Base-by-base conservation (phyloP, 2,329 filamentous ascomycete genomes). In the Fusarium sp. region DNA sequence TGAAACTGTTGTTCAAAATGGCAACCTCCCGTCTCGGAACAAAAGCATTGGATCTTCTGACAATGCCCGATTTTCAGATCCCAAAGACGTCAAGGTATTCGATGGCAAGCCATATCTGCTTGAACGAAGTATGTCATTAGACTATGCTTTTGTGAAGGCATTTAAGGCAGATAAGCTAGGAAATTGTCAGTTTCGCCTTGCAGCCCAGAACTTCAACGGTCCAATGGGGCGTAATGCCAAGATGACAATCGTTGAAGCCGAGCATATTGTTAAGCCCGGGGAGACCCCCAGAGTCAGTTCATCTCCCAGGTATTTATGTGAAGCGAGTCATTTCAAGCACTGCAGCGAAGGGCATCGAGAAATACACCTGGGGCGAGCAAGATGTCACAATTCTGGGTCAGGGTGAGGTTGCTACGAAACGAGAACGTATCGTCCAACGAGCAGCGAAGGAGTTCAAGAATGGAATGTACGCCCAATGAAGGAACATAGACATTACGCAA, bases 381-480 rank as follows among this genome's bases (percentile, higher is more conserved):
- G 83, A 83, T 58, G 85, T 85, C 79, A 84, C 88, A 71, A 89
- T 86, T 5, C 84, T 93, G 50, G 92, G 92, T 39, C 90, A 90
- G 62, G 91, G 93, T 65, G 89, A 91, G 79, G 88, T 90, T 51
- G 89, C 92, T 48, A 89, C 89, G 78, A 94, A 95, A 86, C 90
- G 94, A 68, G 93, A 97, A 84, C 90, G 92, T 65, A 97, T 97
- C 80, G 94, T 97, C 48, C 90, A 90, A 73, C 88, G 94, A 65
- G 94, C 94, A 1, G 93, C 94, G 50, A 95, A 95, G 86, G 94
- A 97, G 84, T 95, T 97, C 85, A 93, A 95, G 87, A 95, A 97
- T 82, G 94, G 94, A 83, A 96, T 96, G 93, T 97, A 97, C 82
- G 94, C 94, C n/a, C n/a, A n/a, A n/a, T n/a, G n/a, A n/a, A n/a